Conservation (phyloP, 2,329 filamentous ascomycete species). For the Colletotrichum musicola region DNA sequence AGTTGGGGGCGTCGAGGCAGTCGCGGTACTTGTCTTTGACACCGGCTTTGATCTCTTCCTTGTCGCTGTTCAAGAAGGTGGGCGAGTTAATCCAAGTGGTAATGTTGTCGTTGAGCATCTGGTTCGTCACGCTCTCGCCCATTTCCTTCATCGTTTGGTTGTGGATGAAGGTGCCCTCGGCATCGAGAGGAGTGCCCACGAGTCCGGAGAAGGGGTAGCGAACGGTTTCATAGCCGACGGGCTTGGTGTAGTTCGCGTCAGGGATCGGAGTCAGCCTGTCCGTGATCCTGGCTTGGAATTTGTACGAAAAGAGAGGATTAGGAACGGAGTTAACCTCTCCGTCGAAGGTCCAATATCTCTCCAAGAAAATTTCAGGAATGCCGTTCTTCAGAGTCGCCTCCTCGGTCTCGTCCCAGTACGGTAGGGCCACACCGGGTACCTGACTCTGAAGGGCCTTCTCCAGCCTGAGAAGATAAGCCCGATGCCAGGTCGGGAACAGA, state of each 20-base stretch:
- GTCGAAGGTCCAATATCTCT: background rate
- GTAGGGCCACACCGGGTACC: constrained; percentile 27
- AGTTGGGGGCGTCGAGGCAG: constrained; percentile 48
- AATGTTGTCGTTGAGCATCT: constrained; percentile 9
- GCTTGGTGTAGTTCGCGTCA: constrained; percentile 40
- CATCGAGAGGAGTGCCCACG: constrained; percentile 35
- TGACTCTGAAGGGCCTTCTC: constrained; percentile 42
- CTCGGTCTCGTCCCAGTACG: constrained; percentile 42
- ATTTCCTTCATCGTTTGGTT: constrained; percentile 24
- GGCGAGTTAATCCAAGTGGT: constrained; percentile 21
- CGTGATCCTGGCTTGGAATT: constrained; percentile 38
- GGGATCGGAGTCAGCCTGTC: constrained; percentile 23
- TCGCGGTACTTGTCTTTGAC: constrained; percentile 30
- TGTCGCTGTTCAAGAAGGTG: background rate
- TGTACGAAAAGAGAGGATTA: constrained; percentile 45
- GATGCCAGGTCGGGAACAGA: constrained; percentile 48
- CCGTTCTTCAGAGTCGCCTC: background rate
- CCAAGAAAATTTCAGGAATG: background rate
- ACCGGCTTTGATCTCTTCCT: constrained; percentile 14
- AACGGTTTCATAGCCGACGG: constrained; percentile 41
- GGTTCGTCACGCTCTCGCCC: background rate
- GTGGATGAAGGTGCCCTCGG: constrained; percentile 15
- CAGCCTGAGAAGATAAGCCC: constrained; percentile 44
- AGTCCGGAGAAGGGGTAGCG: constrained; percentile 45
- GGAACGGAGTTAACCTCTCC: background rate